Conservation (phyloP, 2,329 filamentous ascomycete species). For the Sclerotinia glacialis region DNA sequence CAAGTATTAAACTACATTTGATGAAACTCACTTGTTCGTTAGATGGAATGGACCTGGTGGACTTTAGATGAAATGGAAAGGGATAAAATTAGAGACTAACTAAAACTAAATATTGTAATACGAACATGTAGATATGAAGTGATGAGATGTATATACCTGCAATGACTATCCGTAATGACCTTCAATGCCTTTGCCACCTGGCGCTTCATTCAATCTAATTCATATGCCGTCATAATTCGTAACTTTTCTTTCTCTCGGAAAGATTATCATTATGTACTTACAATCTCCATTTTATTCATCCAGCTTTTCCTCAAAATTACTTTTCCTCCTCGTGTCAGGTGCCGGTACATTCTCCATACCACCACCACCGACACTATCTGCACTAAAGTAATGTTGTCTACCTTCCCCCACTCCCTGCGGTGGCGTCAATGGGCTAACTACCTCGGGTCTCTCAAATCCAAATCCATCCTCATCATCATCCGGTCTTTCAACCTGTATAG, state of each 20-base stretch:
- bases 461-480: neutral
- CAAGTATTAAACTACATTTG: neutral
- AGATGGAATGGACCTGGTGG: too few relatives aligned
- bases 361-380: conserved; percentile 27
- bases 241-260: neutral
- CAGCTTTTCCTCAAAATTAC: conserved; percentile 35
- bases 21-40: neutral
- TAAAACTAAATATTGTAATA: neutral
- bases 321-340: conserved; percentile 28
- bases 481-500: neutral
- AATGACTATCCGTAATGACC: neutral
- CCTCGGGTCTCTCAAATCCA: neutral
- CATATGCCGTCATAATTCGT: conserved; percentile 8
- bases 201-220: neutral
- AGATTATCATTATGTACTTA: neutral
- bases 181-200: neutral
- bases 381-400: conserved; percentile 9
- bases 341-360: conserved; percentile 2
- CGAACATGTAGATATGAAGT: neutral
- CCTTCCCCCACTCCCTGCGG: conserved; percentile 22
- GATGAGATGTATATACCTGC: neutral
- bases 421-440: conserved; percentile 32
- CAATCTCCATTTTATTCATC: conserved; percentile 23
- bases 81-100: neutral
- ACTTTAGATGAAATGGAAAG: neutral